phyloP scores from a whole-genome alignment of 140 eudicot genomes.

The Bidens hawaiensis region DNA sequence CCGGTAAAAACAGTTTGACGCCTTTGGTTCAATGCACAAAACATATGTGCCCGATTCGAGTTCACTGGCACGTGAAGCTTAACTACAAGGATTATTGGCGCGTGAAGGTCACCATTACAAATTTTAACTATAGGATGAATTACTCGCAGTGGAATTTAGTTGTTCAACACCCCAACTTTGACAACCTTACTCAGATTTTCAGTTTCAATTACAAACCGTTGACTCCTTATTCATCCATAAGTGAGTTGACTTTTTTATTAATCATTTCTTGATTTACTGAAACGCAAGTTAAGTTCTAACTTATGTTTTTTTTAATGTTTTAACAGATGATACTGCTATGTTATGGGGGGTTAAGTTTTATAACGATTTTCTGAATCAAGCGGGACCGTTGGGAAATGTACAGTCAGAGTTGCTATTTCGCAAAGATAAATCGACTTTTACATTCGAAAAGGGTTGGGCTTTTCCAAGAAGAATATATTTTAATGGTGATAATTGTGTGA shows the following conservation, averaged over 20 bases:
- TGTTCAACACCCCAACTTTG: conserved; percentile 82
- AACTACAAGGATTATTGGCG: conserved; percentile 93
- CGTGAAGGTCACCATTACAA: conserved; percentile 83
- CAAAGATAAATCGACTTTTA: conserved; percentile 62
- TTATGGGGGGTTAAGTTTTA: conserved; percentile 79
- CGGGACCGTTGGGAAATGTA: conserved; percentile 84
- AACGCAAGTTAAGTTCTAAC: background rate
- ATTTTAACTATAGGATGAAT: conserved; percentile 85
- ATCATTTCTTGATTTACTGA: background rate
- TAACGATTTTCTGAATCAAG: conserved; percentile 73
- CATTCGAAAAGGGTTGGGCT: conserved; percentile 94
- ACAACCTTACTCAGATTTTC: conserved; percentile 64
- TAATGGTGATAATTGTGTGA: conserved; percentile 87
- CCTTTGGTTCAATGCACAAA: conserved; percentile 85
- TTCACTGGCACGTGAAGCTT: conserved; percentile 90
- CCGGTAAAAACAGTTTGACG: conserved; percentile 46
- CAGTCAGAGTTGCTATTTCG: conserved; percentile 82
- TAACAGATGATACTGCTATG: conserved; percentile 94
- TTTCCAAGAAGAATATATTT: conserved; percentile 84
- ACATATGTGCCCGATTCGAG: conserved; percentile 88
- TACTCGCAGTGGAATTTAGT: conserved; percentile 84
- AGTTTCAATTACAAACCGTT: conserved; percentile 77
- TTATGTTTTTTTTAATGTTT: background rate
- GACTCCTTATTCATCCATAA: conserved; percentile 57
- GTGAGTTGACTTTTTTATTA: conserved; percentile 40